Conservation (phyloP, 768 basidiomycete genomes). For the Glaciozyma antarctica region DNA sequence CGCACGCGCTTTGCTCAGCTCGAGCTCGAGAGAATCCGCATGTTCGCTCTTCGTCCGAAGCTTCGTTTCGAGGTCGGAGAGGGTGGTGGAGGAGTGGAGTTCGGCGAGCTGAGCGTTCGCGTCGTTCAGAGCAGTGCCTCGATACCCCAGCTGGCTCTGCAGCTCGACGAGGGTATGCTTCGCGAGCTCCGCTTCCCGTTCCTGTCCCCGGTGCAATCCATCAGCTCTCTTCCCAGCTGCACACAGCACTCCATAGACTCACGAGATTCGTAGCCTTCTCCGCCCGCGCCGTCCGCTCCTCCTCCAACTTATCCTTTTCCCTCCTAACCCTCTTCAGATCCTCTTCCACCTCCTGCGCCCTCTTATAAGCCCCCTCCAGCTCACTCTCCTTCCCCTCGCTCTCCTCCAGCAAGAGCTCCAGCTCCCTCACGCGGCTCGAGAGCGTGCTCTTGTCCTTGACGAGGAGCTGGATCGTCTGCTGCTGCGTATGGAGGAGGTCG, state of each 20-base stretch:
- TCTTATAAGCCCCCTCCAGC: background rate
- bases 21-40: constrained; percentile 8
- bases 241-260: background rate
- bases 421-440: constrained; percentile 31
- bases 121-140: constrained; percentile 5
- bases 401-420: constrained; percentile 9
- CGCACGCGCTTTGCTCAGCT: constrained; percentile 50
- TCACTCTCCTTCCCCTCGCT: background rate
- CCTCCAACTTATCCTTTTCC: background rate
- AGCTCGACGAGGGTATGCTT: constrained; percentile 13
- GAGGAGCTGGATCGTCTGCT: constrained; percentile 64
- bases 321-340: background rate
- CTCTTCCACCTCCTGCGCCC: background rate
- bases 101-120: constrained; percentile 2
- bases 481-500: constrained; percentile 41
- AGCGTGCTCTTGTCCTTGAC: constrained; percentile 63
- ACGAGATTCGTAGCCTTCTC: constrained; percentile 4
- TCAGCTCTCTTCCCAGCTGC: background rate
- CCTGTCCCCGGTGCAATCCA: constrained; percentile 42
- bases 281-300: background rate
- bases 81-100: background rate
- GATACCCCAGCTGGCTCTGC: constrained; percentile 9
- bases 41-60: background rate
- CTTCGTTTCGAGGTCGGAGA: constrained; percentile 8
- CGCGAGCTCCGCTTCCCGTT: constrained; percentile 48